phyloP scores from a whole-genome alignment of 108 stramenopile genomes.

The Mayamaea pseudoterrestris region DNA sequence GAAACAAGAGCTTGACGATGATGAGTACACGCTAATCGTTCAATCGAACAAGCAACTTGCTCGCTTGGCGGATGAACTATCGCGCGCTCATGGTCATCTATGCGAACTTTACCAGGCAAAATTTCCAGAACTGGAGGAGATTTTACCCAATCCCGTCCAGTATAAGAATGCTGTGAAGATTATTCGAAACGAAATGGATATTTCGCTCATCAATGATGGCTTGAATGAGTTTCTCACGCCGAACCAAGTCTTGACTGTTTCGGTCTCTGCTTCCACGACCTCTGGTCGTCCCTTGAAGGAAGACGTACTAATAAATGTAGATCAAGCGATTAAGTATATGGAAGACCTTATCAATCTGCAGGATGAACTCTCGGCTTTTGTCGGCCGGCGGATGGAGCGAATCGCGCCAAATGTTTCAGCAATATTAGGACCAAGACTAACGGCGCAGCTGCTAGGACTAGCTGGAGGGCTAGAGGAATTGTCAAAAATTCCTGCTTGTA shows the following conservation, averaged over 20 bases:
- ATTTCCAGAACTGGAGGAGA: constrained; percentile 90
- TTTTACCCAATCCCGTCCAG: constrained; percentile 70
- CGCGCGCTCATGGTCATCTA: constrained; percentile 34
- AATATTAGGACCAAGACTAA: constrained; percentile 71
- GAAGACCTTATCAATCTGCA: constrained; percentile 42
- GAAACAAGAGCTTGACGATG: constrained; percentile 36
- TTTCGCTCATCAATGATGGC: constrained; percentile 50
- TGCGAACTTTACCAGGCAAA: constrained; percentile 48
- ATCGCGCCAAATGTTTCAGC: constrained; percentile 57
- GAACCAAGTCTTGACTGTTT: constrained; percentile 88
- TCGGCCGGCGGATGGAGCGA: constrained; percentile 62
- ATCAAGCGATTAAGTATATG: constrained; percentile 35
- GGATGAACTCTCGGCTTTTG: constrained; percentile 44
- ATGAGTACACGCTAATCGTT: constrained; percentile 53
- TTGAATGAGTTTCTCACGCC: constrained; percentile 53
- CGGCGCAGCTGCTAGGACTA: constrained; percentile 78
- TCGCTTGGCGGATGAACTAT: constrained; percentile 41
- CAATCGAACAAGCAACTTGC: constrained; percentile 50
- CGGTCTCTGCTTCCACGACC: constrained; percentile 84
- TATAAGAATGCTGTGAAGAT: constrained; percentile 75
- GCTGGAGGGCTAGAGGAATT: constrained; percentile 89
- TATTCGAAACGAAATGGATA: constrained; percentile 89
- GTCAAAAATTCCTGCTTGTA: constrained; percentile 75
- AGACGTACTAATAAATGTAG: constrained; percentile 35
- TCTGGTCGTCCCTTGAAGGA: constrained; percentile 44